phyloP scores from a whole-genome alignment of 495 filamentous ascomycete genomes.

The Neurospora tetraspora region DNA sequence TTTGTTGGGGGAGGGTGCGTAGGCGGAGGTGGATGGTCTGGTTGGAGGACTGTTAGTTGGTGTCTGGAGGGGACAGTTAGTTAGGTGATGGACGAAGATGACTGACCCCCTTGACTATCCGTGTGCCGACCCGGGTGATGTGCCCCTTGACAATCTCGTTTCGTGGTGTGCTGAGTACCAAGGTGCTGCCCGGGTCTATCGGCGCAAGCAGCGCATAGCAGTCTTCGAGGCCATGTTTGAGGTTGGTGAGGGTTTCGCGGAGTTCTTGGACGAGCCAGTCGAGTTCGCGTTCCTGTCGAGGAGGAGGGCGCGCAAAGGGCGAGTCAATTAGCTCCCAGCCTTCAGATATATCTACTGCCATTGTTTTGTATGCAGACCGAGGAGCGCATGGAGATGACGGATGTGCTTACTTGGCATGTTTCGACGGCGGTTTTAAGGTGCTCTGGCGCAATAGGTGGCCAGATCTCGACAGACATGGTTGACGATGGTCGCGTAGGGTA shows the following conservation, averaged over 20 bases:
- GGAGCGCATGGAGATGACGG: neutral
- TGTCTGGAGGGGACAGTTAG: no score
- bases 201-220: conserved; percentile 77
- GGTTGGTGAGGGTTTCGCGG: conserved; percentile 60
- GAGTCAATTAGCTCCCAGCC: conserved; percentile 27
- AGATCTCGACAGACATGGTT: conserved; percentile 66
- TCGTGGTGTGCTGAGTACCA: conserved; percentile 77
- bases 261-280: conserved; percentile 78
- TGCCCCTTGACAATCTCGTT: conserved; percentile 87
- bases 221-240: conserved; percentile 81
- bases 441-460: conserved; percentile 58
- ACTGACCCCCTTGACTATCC: conserved; percentile 67
- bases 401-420: conserved; percentile 48
- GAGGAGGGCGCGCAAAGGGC: neutral
- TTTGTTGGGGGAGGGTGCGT: conserved; percentile 40
- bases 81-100: conserved; percentile 1
- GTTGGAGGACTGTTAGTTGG: neutral
- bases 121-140: conserved; percentile 70
- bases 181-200: conserved; percentile 69
- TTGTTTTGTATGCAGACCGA: conserved; percentile 1
- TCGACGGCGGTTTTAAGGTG: conserved; percentile 58
- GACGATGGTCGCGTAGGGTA: conserved; percentile 1
- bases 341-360: conserved; percentile 9
- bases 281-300: conserved; percentile 67
- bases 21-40: conserved; percentile 41